phyloP scores from a whole-genome alignment of 2,329 filamentous ascomycete genomes.

The Biscogniauxia mediterranea region DNA sequence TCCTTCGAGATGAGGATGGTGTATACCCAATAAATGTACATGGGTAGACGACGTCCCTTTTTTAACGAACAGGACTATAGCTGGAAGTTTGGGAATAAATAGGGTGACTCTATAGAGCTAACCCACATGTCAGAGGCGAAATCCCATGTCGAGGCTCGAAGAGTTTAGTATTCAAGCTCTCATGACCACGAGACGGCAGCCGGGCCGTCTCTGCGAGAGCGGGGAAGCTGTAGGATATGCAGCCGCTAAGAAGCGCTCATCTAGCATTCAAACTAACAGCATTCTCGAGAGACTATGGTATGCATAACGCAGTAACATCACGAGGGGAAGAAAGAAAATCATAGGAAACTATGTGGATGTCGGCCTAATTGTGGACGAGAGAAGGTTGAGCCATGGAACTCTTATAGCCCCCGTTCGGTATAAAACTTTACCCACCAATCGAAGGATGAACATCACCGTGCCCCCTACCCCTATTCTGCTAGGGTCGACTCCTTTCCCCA shows the following conservation, averaged over 20 bases:
- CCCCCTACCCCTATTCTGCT: slow-evolving; percentile 5
- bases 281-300: background rate
- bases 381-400: slow-evolving; percentile 1
- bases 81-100: background rate
- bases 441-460: slow-evolving; percentile 11
- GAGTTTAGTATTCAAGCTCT: background rate
- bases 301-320: background rate
- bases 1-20: background rate
- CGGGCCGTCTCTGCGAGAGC: background rate
- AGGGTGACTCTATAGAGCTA: background rate
- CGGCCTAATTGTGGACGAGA: slow-evolving; percentile 6
- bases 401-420: slow-evolving; percentile 10
- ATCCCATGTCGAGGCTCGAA: background rate
- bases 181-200: background rate
- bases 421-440: slow-evolving; percentile 33
- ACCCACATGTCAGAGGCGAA: background rate
- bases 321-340: background rate
- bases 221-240: background rate
- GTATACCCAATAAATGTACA: background rate
- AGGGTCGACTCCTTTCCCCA: slow-evolving; percentile 14
- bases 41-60: background rate
- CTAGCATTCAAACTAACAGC: background rate
- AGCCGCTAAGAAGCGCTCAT: background rate
- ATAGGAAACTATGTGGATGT: background rate
- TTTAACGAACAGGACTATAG: background rate